Conservation (phyloP, 306 rosid genomes). For the Cucumis hystrix region DNA sequence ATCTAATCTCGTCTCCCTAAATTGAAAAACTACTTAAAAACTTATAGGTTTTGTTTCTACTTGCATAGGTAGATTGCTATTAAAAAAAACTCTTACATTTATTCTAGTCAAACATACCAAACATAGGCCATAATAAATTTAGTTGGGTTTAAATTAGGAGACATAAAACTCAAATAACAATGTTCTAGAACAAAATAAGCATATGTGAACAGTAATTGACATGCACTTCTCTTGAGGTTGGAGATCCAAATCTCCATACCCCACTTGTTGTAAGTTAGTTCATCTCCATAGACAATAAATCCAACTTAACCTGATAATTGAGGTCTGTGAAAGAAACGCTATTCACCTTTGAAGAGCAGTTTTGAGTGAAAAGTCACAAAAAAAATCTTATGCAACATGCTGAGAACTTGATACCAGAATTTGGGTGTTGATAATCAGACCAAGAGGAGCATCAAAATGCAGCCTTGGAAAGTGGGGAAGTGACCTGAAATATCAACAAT, state of each 20-base stretch:
- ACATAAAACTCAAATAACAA: not conserved
- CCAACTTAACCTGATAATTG: not conserved
- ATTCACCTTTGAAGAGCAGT: not conserved
- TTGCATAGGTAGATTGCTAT: not conserved
- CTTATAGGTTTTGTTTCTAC: not conserved
- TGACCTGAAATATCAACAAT: not conserved
- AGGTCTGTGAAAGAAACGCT: not conserved
- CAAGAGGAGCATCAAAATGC: not conserved
- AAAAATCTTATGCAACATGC: not conserved
- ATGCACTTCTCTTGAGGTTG: not conserved
- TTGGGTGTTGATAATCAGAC: not conserved
- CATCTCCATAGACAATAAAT: not conserved
- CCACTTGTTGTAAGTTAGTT: not conserved
- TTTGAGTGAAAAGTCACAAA: not conserved
- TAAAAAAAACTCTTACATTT: not conserved
- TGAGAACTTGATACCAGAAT: not conserved
- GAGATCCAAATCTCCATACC: not conserved
- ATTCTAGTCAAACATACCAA: not conserved
- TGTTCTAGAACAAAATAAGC: not conserved
- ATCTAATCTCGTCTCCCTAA: not conserved
- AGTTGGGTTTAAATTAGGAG: not conserved
- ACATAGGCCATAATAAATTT: not conserved
- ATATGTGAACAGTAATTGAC: not conserved
- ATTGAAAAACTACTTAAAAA: not conserved
- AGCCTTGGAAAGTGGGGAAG: slow-evolving; percentile 1